Evolutionary conservation across 441 rosid species (phyloP).

Genomic region (Rhodomyrtus psidioides): DNA sequence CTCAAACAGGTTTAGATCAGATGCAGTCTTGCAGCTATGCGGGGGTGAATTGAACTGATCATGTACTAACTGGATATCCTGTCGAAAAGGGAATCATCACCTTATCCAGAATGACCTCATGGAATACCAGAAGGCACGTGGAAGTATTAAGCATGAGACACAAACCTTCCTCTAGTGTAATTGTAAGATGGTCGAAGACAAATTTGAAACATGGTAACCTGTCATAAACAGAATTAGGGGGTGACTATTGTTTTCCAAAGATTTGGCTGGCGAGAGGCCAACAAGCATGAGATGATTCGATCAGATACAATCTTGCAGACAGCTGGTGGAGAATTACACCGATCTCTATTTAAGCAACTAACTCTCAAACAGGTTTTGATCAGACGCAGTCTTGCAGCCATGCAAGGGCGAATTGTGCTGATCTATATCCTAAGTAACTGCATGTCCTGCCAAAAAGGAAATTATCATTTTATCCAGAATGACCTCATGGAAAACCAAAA

Average conservation of each 20-base stretch:
- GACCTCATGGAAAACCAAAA: too few relatives aligned
- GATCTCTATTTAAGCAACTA: not conserved
- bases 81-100: not conserved
- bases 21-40: not conserved
- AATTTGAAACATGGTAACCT: not conserved
- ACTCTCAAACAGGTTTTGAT: not conserved
- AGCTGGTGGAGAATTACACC: not conserved
- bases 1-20: not conserved
- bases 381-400: too few relatives aligned
- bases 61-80: not conserved
- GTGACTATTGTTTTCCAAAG: not conserved
- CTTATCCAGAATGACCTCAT: not conserved
- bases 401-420: too few relatives aligned
- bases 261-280: not conserved
- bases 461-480: too few relatives aligned
- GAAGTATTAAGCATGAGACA: conserved; percentile 2
- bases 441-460: too few relatives aligned
- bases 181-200: not conserved
- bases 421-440: too few relatives aligned
- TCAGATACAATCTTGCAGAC: not conserved
- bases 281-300: not conserved
- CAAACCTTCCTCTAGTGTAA: not conserved
- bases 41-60: not conserved
- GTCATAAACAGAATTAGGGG: not conserved
- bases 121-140: not conserved